Base-by-base conservation (phyloP, 345 rosid species). In the Acer saccharum region DNA sequence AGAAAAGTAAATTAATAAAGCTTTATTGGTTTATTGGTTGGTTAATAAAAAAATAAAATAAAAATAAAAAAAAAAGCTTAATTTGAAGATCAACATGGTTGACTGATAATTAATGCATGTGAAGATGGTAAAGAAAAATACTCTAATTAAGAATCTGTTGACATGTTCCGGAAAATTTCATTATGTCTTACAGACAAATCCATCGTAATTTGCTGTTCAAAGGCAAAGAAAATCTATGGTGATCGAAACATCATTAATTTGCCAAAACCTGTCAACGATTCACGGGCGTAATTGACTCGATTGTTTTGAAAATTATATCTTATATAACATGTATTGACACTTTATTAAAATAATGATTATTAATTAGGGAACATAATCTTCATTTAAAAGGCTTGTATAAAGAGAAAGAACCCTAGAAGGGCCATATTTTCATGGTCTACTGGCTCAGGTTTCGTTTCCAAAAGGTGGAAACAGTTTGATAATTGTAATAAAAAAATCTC, bases 261-360 rank as follows among this genome's bases (percentile, higher is more conserved):
- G 70, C 70, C 50, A 32, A 46, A 52, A 44, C 14, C 48, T 10
- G 23, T 54, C 44, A 50, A 54, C 39, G 20, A 41, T 64, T 73
- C 76, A 79, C 79, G 79, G 77, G 78, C 82, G 83, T 57, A 72
- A 85, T 77, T 77, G 81, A 77, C 79, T 84, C 83, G 16, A 39
- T 23, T 16, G 3, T n/a, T 58, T n/a, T 58, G 63, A 58, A 58
- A 58, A 58, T 7, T 41, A 41, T 57, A 6, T 57, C 61, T 1
- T n/a, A 57, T 29, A 29, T 29, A 29, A 57, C 63, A 18, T 58
- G 25, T 29, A 18, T 58, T 23, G 20, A 58, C 63, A 58, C 25
- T 58, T 58, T 58, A 58, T 58, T 58, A 57, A 2, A 57, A 57
- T n/a, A 57, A 57, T n/a, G 20, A 58, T 66, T 29, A 29, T 29